Evolutionary conservation across 2,329 filamentous ascomycete genomes (phyloP), one percentile per base, ranked within the genome.

Genomic region (Botrytis pseudocinerea): DNA sequence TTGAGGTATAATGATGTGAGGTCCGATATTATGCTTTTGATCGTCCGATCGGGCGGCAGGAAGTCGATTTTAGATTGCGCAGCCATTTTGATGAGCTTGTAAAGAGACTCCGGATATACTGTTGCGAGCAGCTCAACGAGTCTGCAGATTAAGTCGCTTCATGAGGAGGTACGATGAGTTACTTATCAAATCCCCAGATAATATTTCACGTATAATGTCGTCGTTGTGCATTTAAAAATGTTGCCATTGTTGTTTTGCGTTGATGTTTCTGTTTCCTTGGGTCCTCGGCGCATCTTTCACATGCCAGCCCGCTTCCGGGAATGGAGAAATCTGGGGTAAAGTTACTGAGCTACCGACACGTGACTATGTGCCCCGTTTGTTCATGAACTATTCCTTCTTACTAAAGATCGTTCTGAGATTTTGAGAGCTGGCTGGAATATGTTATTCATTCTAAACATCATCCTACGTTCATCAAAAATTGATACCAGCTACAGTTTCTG

Each of bases 41-140:
- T 80, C 73, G 89, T 91, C 77, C 88, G 88, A 77, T 92, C 89
- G 32, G 80, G 79, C 72, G 85, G 84, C 57, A 90, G 85, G 75
- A 94, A 84, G 81, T 93, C 93, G 70, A 93, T 94, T 81, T 94
- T 95, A 69, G 93, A 95, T 80, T 92, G 91, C 73, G 85, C 89
- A 74, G 91, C 92, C 93, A 95, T 95, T 32, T 32, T 44, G 46
- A 66, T 59, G n/a, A 42, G 42, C 14, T 66, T 66, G 44, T 57
- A 44, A 54, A 57, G 10, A 42, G 60, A 71, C 60, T 66, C 60
- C 38, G 61, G 70, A 46, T 44, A 66, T 66, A 54, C 60, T 59
- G 46, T 71, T 46, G 42, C 35, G 40, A 61, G 54, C 68, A 70
- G 42, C 68, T 70, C 68, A 70, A 16, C 20, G 54, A 62, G 57